These are phyloP conservation scores for Mimosa bimucronata DNA, from an alignment of 306 rosid genomes.

Conservation along the genomic window DNA sequence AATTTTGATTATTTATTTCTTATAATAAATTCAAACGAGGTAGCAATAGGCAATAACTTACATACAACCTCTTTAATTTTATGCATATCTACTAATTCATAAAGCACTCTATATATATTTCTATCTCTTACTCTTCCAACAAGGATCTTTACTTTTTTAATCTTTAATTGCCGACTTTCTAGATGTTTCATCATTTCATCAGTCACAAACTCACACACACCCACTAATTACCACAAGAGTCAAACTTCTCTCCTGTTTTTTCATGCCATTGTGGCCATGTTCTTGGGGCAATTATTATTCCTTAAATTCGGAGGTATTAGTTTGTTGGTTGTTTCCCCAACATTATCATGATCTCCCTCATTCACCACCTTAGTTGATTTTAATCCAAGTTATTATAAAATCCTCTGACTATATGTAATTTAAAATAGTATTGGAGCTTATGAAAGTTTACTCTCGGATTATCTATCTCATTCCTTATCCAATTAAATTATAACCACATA, in stretches of 20 bases:
- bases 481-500: no score
- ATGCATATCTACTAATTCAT: no score
- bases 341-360: not conserved
- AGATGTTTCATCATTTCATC: not conserved
- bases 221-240: not conserved
- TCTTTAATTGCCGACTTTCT: not conserved
- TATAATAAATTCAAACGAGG: no score
- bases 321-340: not conserved
- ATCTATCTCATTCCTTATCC: no score
- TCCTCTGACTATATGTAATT: not conserved
- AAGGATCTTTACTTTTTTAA: no score
- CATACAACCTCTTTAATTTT: no score
- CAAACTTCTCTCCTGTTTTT: not conserved
- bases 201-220: not conserved
- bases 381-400: not conserved
- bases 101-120: no score
- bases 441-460: no score
- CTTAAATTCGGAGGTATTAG: not conserved
- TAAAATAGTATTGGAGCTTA: no score
- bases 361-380: not conserved
- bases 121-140: no score
- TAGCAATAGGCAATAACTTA: no score
- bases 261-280: not conserved
- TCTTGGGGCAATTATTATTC: not conserved
- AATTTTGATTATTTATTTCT: no score